phyloP scores from a whole-genome alignment of 306 rosid species.

The Prunus davidiana region DNA sequence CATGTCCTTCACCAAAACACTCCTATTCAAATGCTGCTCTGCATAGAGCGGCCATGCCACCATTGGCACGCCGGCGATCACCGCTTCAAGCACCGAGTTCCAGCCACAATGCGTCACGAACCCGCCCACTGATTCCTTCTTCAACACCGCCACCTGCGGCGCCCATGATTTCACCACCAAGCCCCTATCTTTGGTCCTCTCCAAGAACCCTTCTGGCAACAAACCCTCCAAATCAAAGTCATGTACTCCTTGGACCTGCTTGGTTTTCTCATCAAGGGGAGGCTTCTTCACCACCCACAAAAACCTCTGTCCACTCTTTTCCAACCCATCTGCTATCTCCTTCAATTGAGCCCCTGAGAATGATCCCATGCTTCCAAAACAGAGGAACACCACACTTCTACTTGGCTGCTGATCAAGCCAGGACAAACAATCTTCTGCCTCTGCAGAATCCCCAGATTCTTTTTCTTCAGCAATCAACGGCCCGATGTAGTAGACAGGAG shows the following conservation, averaged over 20 bases:
- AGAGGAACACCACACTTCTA: constrained; percentile 24
- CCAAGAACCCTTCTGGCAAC: constrained; percentile 30
- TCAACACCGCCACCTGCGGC: constrained; percentile 31
- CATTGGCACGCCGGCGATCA: constrained; percentile 32
- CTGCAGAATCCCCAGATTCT: no score
- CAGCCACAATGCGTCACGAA: constrained; percentile 43
- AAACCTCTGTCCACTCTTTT: constrained; percentile 29
- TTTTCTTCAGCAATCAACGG: constrained; percentile 15
- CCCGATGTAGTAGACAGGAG: constrained; percentile 27
- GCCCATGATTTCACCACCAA: constrained; percentile 43
- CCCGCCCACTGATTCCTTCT: constrained; percentile 30
- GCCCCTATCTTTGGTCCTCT: constrained; percentile 27
- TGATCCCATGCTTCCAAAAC: constrained; percentile 31
- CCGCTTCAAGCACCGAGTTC: constrained; percentile 38
- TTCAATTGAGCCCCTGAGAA: constrained; percentile 14
- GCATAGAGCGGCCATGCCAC: constrained; percentile 44
- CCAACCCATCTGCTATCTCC: constrained; percentile 31
- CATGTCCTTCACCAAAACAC: constrained; percentile 28
- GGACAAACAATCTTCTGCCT: constrained; percentile 3
- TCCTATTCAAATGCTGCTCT: constrained; percentile 38
- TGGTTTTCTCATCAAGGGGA: background rate
- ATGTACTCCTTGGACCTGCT: background rate
- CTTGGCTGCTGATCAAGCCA: constrained; percentile 30
- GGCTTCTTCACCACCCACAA: constrained; percentile 33
- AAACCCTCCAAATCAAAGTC: constrained; percentile 3